Conservation (phyloP, 495 filamentous ascomycete genomes). For the Clohesyomyces aquaticus region DNA sequence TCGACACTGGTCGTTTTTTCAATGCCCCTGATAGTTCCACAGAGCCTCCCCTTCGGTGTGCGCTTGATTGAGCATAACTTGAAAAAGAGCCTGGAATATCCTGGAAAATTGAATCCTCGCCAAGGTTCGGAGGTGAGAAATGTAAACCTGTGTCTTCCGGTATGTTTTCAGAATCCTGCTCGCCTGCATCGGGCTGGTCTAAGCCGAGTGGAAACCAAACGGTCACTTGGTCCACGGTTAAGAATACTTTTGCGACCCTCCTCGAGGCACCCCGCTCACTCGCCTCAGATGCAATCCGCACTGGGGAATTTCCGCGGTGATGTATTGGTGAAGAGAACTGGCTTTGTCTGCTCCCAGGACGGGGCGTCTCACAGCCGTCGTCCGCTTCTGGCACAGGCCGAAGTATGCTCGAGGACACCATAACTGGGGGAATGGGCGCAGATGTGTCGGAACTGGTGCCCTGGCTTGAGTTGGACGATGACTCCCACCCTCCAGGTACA, state of each 20-base stretch:
- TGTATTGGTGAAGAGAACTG: slow-evolving; percentile 10
- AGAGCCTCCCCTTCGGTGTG: slow-evolving; percentile 20
- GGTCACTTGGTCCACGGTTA: slow-evolving; percentile 31
- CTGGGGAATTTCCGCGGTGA: not conserved
- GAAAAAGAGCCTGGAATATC: slow-evolving; percentile 49
- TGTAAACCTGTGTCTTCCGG: slow-evolving; percentile 10
- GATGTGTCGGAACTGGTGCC: slow-evolving; percentile 26
- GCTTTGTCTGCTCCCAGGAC: slow-evolving; percentile 38
- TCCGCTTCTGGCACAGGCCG: slow-evolving; percentile 18
- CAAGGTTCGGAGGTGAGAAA: slow-evolving; percentile 28
- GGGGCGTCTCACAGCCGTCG: slow-evolving; percentile 39
- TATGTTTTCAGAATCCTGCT: slow-evolving; percentile 6
- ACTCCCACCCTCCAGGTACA: slow-evolving; percentile 47
- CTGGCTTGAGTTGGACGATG: slow-evolving; percentile 31
- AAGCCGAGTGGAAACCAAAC: slow-evolving; percentile 36
- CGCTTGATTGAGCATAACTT: slow-evolving; percentile 41
- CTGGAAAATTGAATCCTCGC: slow-evolving; percentile 39
- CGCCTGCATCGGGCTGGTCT: slow-evolving; percentile 3
- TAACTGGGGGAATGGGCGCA: slow-evolving; percentile 14
- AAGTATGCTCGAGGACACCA: slow-evolving; percentile 33
- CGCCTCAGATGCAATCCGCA: not conserved
- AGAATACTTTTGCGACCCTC: slow-evolving; percentile 34
- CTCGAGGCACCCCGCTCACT: not conserved
- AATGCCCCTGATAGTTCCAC: slow-evolving; percentile 10
- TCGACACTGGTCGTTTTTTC: slow-evolving; percentile 1